Base-by-base conservation (phyloP, 1,139 yeast species). In the Protomyces lactucae-debilis region DNA sequence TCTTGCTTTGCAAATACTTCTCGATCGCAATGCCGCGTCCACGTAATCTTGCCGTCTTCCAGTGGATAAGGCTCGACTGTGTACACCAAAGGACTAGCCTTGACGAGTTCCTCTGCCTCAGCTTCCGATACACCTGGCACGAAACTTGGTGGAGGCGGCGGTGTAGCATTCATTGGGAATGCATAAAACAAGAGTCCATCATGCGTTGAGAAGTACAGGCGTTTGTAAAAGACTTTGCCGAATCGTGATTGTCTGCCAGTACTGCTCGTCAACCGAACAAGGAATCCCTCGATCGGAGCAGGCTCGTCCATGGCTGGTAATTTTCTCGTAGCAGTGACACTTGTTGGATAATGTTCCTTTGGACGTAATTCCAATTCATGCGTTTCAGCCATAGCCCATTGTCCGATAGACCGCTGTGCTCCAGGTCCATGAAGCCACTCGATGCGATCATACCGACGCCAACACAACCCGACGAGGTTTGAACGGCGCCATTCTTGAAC, bases 281-380 rank as follows among this genome's bases (percentile, higher is more conserved):
- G 74, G 72, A 87, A 89, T 0, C 97, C 97, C 74, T 89, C 96
- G 8, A 88, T 74, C 0, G 95, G 85, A 0, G 74, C 68, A 0
- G 96, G 95, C 70, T 87, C 93, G 0, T 70, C 68, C 65, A 72
- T 56, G 28, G 48, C 64, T 5, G 57, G 48, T 2, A 2, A 4
- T 37, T 12, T n/a, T 1, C 43, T n/a, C 55, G 5, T 37, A n/a
- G 32, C 51, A 14, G 10, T 28, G 61, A 69, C 69, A 0, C 63
- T 61, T 52, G 78, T 75, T 1, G 85, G 79, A 65, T 79, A 80
- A 53, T 82, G 82, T 12, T 74, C 70, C 55, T 82, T 75, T n/a
- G 80, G 79, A 57, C 95, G 77, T 12, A 87, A 71, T 69, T 88
- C 91, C 25, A 88, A 73, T 64, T 79, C 82, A 71, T 81, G 82